Percentiles rank a stretch among this genome's conserved stretches.
Conservation (phyloP, 768 basidiomycete genomes). For the Amanita exitialis region DNA sequence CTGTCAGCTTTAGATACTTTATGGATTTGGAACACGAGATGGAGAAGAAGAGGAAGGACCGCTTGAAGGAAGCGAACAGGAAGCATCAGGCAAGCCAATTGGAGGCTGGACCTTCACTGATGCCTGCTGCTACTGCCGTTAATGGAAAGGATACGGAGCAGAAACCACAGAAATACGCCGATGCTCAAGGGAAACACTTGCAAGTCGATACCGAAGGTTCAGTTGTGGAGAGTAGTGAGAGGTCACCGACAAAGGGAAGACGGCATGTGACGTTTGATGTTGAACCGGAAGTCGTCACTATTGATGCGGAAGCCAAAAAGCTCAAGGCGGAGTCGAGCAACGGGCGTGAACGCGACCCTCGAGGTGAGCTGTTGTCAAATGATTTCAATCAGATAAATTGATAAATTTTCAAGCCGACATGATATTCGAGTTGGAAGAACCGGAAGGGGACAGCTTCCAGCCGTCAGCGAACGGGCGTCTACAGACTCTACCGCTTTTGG, state of each 20-base stretch:
- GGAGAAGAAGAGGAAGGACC: constrained; percentile 19
- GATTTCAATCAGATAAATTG: background rate
- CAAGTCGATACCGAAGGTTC: constrained; percentile 6
- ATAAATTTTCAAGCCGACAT: constrained; percentile 31
- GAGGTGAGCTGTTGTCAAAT: constrained; percentile 29
- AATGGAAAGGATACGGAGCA: constrained; percentile 14
- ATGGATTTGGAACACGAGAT: constrained; percentile 33
- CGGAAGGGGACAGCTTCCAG: constrained; percentile 37
- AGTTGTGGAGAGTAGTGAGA: constrained; percentile 6
- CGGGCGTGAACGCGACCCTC: constrained; percentile 19
- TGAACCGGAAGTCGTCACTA: constrained; percentile 43
- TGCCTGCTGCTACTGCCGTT: constrained; percentile 4
- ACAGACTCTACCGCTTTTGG: constrained; percentile 31
- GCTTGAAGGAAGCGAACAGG: constrained; percentile 14
- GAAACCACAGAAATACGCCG: constrained; percentile 7
- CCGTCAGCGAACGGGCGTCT: constrained; percentile 19
- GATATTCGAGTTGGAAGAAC: constrained; percentile 64
- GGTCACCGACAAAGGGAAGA: constrained; percentile 33
- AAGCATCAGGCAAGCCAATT: constrained; percentile 10
- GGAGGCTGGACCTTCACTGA: constrained; percentile 15
- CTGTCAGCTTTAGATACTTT: constrained; percentile 36
- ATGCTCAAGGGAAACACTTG: background rate
- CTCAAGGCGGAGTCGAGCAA: constrained; percentile 22
- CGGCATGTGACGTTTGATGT: constrained; percentile 70
- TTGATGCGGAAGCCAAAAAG: constrained; percentile 25